A percentile compares a stretch with the other conserved stretches of the same genome.
These are phyloP conservation scores for Curvularia spicifera DNA, from an alignment of 2,329 filamentous ascomycete species.

Conservation along the genomic window DNA sequence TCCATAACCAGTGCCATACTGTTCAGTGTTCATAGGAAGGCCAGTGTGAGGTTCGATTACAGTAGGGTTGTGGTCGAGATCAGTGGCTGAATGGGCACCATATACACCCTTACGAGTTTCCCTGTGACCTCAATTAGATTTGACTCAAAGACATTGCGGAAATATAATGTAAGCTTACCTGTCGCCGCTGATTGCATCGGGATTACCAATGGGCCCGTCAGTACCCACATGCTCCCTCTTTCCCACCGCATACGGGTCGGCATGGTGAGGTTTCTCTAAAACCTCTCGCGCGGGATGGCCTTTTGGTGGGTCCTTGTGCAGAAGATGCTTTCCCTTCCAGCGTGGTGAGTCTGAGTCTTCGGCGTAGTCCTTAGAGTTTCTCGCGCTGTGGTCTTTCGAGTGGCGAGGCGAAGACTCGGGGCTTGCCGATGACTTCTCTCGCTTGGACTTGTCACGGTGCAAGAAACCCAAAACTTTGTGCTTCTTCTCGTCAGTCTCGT, in stretches of 20 bases:
- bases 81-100: slow-evolving; percentile 28
- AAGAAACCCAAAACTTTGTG: slow-evolving; percentile 50
- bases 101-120: slow-evolving; percentile 26
- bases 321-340: slow-evolving; percentile 43
- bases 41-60: slow-evolving; percentile 51
- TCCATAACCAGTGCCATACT: slow-evolving; percentile 48
- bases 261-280: slow-evolving; percentile 28
- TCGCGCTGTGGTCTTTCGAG: slow-evolving; percentile 27
- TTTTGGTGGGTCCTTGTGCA: slow-evolving; percentile 53
- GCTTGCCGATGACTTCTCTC: slow-evolving; percentile 29
- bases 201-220: slow-evolving; percentile 40
- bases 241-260: slow-evolving; percentile 17
- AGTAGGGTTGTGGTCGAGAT: slow-evolving; percentile 25
- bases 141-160: not conserved
- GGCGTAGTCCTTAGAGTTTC: slow-evolving; percentile 35
- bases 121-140: slow-evolving; percentile 18
- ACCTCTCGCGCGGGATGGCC: slow-evolving; percentile 43
- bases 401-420: slow-evolving; percentile 28
- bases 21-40: slow-evolving; percentile 50
- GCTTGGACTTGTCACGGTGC: slow-evolving; percentile 52
- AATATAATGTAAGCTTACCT: slow-evolving; percentile 29
- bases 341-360: slow-evolving; percentile 24
- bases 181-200: slow-evolving; percentile 35
- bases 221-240: slow-evolving; percentile 39
- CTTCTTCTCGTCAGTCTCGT: slow-evolving; percentile 44